These are phyloP conservation scores for Fonsecaea multimorphosa DNA, from an alignment of 2,329 filamentous ascomycete genomes.

Conservation along the genomic window DNA sequence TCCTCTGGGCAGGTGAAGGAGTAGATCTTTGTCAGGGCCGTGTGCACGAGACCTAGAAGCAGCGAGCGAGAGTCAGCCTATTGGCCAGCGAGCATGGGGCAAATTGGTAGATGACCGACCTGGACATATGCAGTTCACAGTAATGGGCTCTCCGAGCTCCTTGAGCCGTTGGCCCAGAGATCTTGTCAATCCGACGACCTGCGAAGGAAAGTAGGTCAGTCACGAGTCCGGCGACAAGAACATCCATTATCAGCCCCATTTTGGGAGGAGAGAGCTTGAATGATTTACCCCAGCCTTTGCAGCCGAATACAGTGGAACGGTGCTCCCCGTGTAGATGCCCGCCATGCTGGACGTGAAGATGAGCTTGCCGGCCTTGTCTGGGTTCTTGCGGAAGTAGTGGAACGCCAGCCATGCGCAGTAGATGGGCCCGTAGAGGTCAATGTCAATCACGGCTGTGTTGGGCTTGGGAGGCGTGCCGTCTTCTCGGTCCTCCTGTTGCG, in stretches of 20 bases:
- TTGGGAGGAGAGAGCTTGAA: not conserved
- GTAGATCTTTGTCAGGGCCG: not conserved
- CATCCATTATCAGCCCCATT: too few relatives aligned
- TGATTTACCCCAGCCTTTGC: not conserved
- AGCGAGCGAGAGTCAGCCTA: not conserved
- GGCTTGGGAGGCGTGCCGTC: slow-evolving; percentile 5
- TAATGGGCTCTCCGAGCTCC: slow-evolving; percentile 2
- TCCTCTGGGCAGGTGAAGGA: slow-evolving; percentile 7
- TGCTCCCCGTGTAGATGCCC: not conserved
- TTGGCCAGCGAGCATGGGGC: too few relatives aligned
- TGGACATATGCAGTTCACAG: slow-evolving; percentile 9
- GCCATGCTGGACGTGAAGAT: slow-evolving; percentile 13
- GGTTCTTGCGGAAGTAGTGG: slow-evolving; percentile 11
- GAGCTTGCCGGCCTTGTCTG: slow-evolving; percentile 2
- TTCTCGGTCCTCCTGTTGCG: not conserved
- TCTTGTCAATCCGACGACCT: slow-evolving; percentile 8
- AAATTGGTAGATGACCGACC: too few relatives aligned
- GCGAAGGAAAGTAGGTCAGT: not conserved
- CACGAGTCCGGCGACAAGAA: too few relatives aligned
- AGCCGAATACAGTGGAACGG: slow-evolving; percentile 6
- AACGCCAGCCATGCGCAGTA: slow-evolving; percentile 6
- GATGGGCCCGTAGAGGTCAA: slow-evolving; percentile 1
- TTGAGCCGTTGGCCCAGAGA: not conserved
- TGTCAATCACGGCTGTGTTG: not conserved
- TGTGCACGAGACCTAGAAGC: not conserved